Base-by-base conservation (phyloP, 2,329 filamentous ascomycete genomes). In the Phialocephala subalpina region DNA sequence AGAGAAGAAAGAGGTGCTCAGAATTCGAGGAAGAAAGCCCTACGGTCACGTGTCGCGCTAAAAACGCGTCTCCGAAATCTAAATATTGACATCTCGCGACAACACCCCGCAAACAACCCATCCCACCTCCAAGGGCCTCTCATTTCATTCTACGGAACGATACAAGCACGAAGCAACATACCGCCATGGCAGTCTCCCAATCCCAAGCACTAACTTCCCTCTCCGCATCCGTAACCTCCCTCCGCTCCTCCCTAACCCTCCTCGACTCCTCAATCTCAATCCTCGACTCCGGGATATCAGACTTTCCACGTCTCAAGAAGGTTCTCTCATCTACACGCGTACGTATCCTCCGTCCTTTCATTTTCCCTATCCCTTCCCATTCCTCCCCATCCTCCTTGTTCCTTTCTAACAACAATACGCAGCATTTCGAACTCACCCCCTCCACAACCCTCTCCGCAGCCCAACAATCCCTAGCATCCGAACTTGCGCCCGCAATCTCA, bases 381-480 rank as follows among this genome's bases (percentile, higher is more conserved):
- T 27, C n/a, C 53, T 2, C 8, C 27, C 20, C 20, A 3, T 25
- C 40, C 25, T 22, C 2, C 35, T 2, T 3, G 45, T 18, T n/a
- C 40, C 49, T 29, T 64, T 7, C 0, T 38, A 35, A 29, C 65
- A 6, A 6, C 2, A 42, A 64, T 12, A 22, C 22, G 29, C 56
- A 92, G 88, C 90, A 92, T 77, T 92, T 92, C 75, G 90, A 92
- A 79, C 84, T 92, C 55, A 87, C 91, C 59, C 89, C 90, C 40
- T 87, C 91, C 77, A 83, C 85, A 40, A 86, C 87, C 63, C 83
- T 92, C 18, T 82, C 83, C 67, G 80, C 85, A 70, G 90, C 90
- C 0, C 90, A 92, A 80, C 82, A 85, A 69, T 82, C 87, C 33
- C 83, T 57, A 14, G 84, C 89, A 61, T 86, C 88, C 60, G 90